Evolutionary conservation across 192 early-diverging fungal genomes (phyloP).

Genomic region (Chytriomyces confervae): DNA sequence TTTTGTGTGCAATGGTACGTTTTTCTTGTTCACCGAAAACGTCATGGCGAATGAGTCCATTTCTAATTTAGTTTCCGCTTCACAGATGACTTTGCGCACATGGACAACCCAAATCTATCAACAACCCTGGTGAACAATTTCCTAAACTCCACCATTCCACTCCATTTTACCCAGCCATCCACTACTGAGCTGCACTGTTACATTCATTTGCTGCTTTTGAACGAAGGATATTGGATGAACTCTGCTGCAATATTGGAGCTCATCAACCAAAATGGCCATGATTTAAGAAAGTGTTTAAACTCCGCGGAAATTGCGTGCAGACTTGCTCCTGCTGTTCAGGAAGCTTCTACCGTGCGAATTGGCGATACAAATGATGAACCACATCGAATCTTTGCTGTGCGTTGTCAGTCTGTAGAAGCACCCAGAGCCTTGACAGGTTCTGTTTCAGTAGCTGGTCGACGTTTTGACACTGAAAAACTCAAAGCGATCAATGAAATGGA

Average conservation of each 20-base stretch:
- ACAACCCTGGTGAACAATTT: slow-evolving; percentile 1
- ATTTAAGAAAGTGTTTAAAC: slow-evolving; percentile 18
- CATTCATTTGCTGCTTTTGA: slow-evolving; percentile 23
- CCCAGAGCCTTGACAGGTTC: not conserved
- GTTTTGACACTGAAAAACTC: not conserved
- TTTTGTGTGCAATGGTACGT: slow-evolving; percentile 73
- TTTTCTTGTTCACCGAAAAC: not conserved
- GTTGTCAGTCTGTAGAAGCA: not conserved
- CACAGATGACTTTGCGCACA: no score
- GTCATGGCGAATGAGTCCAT: no score
- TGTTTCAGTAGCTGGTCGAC: not conserved
- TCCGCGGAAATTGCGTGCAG: slow-evolving; percentile 6
- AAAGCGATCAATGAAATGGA: not conserved
- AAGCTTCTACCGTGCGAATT: not conserved
- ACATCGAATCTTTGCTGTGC: not conserved
- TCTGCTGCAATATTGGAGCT: not conserved
- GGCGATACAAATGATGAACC: not conserved
- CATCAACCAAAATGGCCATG: not conserved
- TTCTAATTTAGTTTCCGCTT: no score
- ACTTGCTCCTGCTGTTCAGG: not conserved
- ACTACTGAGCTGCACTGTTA: slow-evolving; percentile 24
- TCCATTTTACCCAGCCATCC: slow-evolving; percentile 20
- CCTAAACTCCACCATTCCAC: not conserved
- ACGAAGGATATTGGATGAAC: slow-evolving; percentile 23
- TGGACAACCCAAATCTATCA: no score